Conservation (phyloP, 352 stramenopile species). For the Aphanomyces euteiches region DNA sequence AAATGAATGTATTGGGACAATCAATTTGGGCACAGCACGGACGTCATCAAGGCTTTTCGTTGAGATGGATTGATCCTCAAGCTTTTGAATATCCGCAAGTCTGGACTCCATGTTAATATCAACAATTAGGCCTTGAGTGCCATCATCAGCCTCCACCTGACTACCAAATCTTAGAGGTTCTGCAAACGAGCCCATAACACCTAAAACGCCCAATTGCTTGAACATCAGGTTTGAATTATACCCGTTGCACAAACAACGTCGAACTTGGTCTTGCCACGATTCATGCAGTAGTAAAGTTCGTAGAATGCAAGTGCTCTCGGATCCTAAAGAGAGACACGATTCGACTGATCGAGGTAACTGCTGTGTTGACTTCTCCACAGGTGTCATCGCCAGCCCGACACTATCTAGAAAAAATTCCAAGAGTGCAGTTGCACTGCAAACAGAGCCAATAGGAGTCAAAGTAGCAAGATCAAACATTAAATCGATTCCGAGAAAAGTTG, state of each 20-base stretch:
- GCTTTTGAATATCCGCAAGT: neutral
- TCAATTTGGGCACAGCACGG: neutral
- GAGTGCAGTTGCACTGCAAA: neutral
- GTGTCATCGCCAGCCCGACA: neutral
- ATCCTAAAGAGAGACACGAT: slow-evolving; percentile 11
- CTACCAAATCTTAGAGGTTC: slow-evolving; percentile 21
- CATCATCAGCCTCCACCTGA: neutral
- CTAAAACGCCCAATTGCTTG: slow-evolving; percentile 18
- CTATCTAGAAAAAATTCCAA: slow-evolving; percentile 1
- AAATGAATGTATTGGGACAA: neutral
- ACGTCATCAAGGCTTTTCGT: neutral
- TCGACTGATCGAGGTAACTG: slow-evolving; percentile 7
- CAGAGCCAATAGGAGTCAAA: neutral
- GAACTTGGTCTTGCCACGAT: slow-evolving; percentile 3
- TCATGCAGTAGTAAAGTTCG: neutral
- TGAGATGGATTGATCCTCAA: neutral
- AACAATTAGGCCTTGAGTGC: neutral
- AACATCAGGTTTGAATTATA: neutral
- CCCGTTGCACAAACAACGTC: neutral
- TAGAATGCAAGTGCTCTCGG: slow-evolving; percentile 21
- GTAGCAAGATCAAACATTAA: slow-evolving; percentile 4
- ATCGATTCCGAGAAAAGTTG: slow-evolving; percentile 6
- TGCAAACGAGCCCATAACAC: slow-evolving; percentile 16
- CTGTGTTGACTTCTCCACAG: neutral
- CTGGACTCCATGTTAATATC: neutral